Conservation (phyloP, 2,329 filamentous ascomycete species). For the Pseudogymnoascus sp. region DNA sequence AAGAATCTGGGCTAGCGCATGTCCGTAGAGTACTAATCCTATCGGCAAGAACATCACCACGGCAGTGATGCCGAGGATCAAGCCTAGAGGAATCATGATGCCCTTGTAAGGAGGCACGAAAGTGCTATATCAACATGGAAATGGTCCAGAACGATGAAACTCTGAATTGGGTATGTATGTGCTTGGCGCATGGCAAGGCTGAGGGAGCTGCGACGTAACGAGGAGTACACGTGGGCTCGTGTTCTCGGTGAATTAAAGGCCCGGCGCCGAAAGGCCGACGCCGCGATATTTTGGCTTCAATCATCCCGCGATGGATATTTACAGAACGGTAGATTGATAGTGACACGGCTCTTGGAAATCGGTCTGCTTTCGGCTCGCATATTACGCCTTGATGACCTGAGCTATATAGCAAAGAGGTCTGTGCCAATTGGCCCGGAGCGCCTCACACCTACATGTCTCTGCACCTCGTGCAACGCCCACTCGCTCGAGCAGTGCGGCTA, state of each 20-base stretch:
- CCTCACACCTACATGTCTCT: not conserved
- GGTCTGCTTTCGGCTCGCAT: not conserved
- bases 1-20: slow-evolving; percentile 3
- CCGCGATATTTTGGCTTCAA: not conserved
- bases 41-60: not conserved
- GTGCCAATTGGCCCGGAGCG: not conserved
- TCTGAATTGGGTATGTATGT: not conserved
- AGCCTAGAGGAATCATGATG: slow-evolving; percentile 2
- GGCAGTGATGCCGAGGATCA: slow-evolving; percentile 6
- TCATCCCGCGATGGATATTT: not conserved
- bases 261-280: not conserved
- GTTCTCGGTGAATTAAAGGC: not conserved
- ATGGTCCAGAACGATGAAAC: not conserved
- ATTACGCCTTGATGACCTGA: not conserved
- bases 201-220: not conserved
- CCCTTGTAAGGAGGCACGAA: slow-evolving; percentile 7
- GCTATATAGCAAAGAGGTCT: not conserved
- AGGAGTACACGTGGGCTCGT: not conserved
- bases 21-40: not conserved
- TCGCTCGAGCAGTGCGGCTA: slow-evolving; percentile 3
- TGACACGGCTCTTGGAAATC: not conserved
- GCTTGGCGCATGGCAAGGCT: slow-evolving; percentile 4
- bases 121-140: slow-evolving; percentile 6
- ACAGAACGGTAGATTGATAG: not conserved
- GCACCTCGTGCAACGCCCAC: slow-evolving; percentile 1